phyloP scores from a whole-genome alignment of 371 early-diverging fungal species.

The Mucor lusitanicus region DNA sequence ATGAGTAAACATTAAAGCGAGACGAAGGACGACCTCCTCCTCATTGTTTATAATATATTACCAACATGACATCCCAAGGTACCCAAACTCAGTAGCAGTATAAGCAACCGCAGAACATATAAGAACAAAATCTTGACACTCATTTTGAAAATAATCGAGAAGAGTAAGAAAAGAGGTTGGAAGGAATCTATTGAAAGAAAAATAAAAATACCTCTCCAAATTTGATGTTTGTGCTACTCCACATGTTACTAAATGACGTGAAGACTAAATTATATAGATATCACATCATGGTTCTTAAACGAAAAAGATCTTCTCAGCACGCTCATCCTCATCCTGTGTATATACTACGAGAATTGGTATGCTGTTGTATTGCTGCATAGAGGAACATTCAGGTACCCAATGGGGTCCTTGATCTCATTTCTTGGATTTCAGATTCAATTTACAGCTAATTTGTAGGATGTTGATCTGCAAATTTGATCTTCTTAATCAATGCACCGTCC shows the following conservation, averaged over 20 bases:
- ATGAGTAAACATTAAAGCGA: background rate
- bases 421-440: no score
- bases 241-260: background rate
- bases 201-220: background rate
- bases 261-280: background rate
- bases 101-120: slow-evolving; percentile 1
- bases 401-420: no score
- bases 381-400: no score
- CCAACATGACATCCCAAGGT: slow-evolving; percentile 25
- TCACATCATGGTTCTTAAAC: background rate
- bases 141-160: slow-evolving; percentile 1
- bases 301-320: background rate
- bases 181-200: background rate
- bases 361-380: no score
- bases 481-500: no score
- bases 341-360: background rate
- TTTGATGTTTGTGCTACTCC: background rate
- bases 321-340: background rate
- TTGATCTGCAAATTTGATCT: no score
- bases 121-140: slow-evolving; percentile 4
- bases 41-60: no score
- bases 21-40: no score
- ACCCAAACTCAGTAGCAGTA: slow-evolving; percentile 9
- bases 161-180: background rate
- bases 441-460: no score